Evolutionary conservation across 495 filamentous ascomycete species (phyloP).

Genomic region (Aspergillus egyptiacus): DNA sequence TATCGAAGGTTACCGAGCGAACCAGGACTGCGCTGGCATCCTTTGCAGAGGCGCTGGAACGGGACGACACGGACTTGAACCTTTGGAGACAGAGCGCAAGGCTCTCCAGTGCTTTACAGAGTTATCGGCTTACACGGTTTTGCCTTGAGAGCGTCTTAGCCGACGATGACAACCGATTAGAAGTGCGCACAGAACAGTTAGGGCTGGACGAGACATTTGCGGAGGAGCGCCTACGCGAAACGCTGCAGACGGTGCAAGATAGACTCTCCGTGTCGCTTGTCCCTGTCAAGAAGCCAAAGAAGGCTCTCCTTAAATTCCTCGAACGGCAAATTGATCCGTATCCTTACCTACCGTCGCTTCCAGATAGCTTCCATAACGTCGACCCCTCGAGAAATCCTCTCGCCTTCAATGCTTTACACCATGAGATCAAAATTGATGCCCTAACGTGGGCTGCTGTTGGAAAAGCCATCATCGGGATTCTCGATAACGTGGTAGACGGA

Average conservation of each 20-base stretch:
- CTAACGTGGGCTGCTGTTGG: constrained; percentile 50
- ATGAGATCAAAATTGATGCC: constrained; percentile 29
- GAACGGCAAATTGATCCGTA: constrained; percentile 67
- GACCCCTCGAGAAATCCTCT: constrained; percentile 26
- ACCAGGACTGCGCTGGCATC: constrained; percentile 45
- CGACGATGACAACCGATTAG: constrained; percentile 66
- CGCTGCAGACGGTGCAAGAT: constrained; percentile 65
- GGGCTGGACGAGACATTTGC: constrained; percentile 84
- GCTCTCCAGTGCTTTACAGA: constrained; percentile 68
- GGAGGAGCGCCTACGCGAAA: constrained; percentile 64
- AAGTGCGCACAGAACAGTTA: constrained; percentile 65
- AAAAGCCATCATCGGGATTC: constrained; percentile 49
- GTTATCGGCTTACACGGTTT: constrained; percentile 70
- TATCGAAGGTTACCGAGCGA: constrained; percentile 21
- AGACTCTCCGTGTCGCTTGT: constrained; percentile 58
- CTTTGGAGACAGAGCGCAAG: constrained; percentile 86
- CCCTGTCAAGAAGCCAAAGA: constrained; percentile 59
- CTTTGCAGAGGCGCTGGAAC: constrained; percentile 73
- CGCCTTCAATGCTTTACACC: constrained; percentile 22
- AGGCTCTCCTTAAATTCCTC: constrained; percentile 55
- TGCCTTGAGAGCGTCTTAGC: constrained; percentile 89
- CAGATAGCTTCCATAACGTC: constrained; percentile 29
- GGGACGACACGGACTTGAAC: constrained; percentile 87
- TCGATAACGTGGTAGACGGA: constrained; percentile 39
- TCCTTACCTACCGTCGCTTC: constrained; percentile 62